Percentiles rank a stretch among this genome's conserved stretches.
Conservation (phyloP, 768 basidiomycete genomes). For the Tricholomella constricta region DNA sequence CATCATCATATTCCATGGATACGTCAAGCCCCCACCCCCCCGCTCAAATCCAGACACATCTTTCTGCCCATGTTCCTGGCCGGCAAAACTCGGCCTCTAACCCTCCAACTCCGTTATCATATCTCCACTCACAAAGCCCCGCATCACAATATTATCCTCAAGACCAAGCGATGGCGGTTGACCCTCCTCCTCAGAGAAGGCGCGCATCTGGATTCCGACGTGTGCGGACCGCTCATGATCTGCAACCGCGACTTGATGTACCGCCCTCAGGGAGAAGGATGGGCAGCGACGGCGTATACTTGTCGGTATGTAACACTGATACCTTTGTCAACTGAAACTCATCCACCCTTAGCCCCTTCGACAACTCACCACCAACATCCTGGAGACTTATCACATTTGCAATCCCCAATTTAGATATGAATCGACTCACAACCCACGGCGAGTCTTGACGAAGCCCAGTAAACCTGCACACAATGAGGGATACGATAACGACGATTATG, state of each 20-base stretch:
- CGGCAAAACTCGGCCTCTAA: slow-evolving; percentile 65
- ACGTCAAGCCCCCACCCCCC: slow-evolving; percentile 64
- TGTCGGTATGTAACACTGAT: slow-evolving; percentile 65
- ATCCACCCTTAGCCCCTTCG: slow-evolving; percentile 49
- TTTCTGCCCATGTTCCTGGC: slow-evolving; percentile 47
- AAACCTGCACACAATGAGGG: slow-evolving; percentile 96
- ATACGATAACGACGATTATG: slow-evolving; percentile 98
- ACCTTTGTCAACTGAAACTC: slow-evolving; percentile 6
- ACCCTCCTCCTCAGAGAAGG: slow-evolving; percentile 59
- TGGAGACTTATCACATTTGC: slow-evolving; percentile 92
- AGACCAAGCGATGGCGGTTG: slow-evolving; percentile 76
- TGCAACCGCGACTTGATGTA: slow-evolving; percentile 71
- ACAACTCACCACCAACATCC: slow-evolving; percentile 80
- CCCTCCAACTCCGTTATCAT: slow-evolving; percentile 74
- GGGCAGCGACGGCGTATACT: slow-evolving; percentile 70
- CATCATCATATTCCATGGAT: slow-evolving; percentile 62
- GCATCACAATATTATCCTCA: slow-evolving; percentile 59
- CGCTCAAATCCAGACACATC: slow-evolving; percentile 50
- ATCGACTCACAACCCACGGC: slow-evolving; percentile 89
- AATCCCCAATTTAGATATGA: slow-evolving; percentile 96
- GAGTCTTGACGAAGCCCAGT: slow-evolving; percentile 97
- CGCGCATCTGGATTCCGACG: slow-evolving; percentile 78
- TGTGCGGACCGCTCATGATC: slow-evolving; percentile 73
- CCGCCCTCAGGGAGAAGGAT: slow-evolving; percentile 71
- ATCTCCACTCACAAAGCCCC: slow-evolving; percentile 54